These are phyloP conservation scores for Acer negundo DNA, from an alignment of 345 rosid species.

Conservation along the genomic window DNA sequence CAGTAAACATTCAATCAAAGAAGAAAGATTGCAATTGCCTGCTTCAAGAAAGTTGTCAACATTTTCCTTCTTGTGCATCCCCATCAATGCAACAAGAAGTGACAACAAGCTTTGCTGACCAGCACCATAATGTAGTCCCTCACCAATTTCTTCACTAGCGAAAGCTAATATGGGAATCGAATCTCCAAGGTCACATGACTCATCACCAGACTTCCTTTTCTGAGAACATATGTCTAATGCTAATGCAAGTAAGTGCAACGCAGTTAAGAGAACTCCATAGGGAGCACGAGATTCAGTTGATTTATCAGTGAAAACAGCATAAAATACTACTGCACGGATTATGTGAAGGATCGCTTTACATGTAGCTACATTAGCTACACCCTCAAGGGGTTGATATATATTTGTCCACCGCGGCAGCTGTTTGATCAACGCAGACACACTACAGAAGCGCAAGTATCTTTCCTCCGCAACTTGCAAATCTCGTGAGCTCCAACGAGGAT, in stretches of 20 bases:
- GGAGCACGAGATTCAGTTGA: constrained; percentile 70
- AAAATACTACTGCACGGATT: constrained; percentile 68
- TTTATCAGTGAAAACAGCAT: constrained; percentile 69
- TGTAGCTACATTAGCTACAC: constrained; percentile 71
- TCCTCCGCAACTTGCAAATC: constrained; percentile 96
- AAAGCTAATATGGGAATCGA: constrained; percentile 51
- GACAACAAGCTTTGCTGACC: constrained; percentile 75
- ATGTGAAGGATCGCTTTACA: constrained; percentile 68
- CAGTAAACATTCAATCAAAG: constrained; percentile 73
- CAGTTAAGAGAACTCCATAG: constrained; percentile 67
- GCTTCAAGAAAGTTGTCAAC: constrained; percentile 50
- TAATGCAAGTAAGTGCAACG: constrained; percentile 80
- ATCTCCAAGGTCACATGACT: constrained; percentile 35
- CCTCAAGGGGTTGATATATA: constrained; percentile 74
- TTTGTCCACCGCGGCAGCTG: constrained; percentile 89
- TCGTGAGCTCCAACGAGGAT: constrained; percentile 86
- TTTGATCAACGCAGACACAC: constrained; percentile 68
- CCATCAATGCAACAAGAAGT: constrained; percentile 82
- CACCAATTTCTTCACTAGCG: constrained; percentile 63
- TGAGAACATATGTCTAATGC: constrained; percentile 73
- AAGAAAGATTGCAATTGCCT: constrained; percentile 65
- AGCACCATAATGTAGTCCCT: constrained; percentile 49
- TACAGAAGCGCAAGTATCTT: constrained; percentile 74
- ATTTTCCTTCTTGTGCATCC: constrained; percentile 57
- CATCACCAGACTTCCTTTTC: constrained; percentile 42